Conservation (phyloP, 148 eudicot species). For the Tetragonia tetragonoides region DNA sequence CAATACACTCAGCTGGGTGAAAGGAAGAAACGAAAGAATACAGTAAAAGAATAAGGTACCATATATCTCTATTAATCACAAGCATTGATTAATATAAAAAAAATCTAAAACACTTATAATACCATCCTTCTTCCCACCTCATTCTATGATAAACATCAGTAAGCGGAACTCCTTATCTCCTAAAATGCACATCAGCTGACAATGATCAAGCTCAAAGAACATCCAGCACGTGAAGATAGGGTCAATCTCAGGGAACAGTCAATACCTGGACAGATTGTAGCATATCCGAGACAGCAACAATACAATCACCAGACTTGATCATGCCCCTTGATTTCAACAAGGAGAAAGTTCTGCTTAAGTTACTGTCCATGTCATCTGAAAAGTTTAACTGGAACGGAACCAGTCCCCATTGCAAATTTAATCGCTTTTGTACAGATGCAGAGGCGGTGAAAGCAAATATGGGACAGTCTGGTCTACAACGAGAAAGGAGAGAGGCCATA, state of each 20-base stretch:
- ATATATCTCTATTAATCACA: slow-evolving; percentile 1
- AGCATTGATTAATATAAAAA: neutral
- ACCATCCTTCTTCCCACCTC: neutral
- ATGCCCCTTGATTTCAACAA: slow-evolving; percentile 29
- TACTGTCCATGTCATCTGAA: slow-evolving; percentile 35
- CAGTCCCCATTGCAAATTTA: slow-evolving; percentile 38
- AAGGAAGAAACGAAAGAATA: neutral
- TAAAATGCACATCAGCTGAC: neutral
- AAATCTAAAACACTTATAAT: neutral
- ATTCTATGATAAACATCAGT: neutral
- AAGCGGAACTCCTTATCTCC: neutral
- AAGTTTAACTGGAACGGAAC: slow-evolving; percentile 32
- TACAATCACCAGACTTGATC: slow-evolving; percentile 34
- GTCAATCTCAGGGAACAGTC: slow-evolving; percentile 21
- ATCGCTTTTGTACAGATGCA: slow-evolving; percentile 20
- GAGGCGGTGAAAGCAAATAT: slow-evolving; percentile 34
- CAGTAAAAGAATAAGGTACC: neutral
- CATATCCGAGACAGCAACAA: slow-evolving; percentile 37
- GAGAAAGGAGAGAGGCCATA: slow-evolving; percentile 40
- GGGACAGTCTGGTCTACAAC: slow-evolving; percentile 37
- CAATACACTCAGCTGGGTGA: neutral
- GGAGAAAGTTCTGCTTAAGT: slow-evolving; percentile 28
- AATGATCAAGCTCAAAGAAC: neutral
- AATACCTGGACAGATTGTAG: slow-evolving; percentile 34
- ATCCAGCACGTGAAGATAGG: neutral